These are phyloP conservation scores for Cetraspora pellucida DNA, from an alignment of 192 early-diverging fungal species.

Conservation along the genomic window DNA sequence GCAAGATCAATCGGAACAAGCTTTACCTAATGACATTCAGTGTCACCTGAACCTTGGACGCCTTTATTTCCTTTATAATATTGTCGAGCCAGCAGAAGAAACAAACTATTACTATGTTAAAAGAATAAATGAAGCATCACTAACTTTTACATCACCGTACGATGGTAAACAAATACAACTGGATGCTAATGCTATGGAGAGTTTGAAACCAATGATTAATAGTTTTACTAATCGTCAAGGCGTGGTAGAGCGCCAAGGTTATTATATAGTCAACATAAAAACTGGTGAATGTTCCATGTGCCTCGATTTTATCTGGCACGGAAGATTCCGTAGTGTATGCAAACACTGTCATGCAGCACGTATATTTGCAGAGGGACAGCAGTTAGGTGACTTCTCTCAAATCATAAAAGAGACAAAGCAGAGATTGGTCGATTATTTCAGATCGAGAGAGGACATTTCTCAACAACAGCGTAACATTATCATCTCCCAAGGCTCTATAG, in stretches of 20 bases:
- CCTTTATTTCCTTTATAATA: constrained; percentile 10
- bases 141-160: constrained; percentile 17
- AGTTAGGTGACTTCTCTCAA: not conserved
- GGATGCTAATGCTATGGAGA: not conserved
- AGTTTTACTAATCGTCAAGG: not conserved
- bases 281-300: constrained; percentile 13
- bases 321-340: constrained; percentile 8
- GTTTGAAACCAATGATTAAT: constrained; percentile 10
- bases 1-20: not conserved
- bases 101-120: constrained; percentile 9
- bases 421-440: constrained; percentile 16
- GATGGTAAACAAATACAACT: constrained; percentile 10
- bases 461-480: not conserved
- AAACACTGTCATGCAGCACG: constrained; percentile 8
- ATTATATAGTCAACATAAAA: constrained; percentile 14
- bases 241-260: not conserved
- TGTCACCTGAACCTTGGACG: constrained; percentile 6
- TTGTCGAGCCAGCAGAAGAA: not conserved
- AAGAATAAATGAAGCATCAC: not conserved
- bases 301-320: constrained; percentile 15
- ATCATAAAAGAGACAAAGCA: constrained; percentile 9
- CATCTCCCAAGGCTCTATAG: not conserved
- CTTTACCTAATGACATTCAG: not conserved
- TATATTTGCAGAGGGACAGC: not conserved
- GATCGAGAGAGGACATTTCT: not conserved